phyloP scores from a whole-genome alignment of 108 stramenopile species.

The Bacterosira constricta region DNA sequence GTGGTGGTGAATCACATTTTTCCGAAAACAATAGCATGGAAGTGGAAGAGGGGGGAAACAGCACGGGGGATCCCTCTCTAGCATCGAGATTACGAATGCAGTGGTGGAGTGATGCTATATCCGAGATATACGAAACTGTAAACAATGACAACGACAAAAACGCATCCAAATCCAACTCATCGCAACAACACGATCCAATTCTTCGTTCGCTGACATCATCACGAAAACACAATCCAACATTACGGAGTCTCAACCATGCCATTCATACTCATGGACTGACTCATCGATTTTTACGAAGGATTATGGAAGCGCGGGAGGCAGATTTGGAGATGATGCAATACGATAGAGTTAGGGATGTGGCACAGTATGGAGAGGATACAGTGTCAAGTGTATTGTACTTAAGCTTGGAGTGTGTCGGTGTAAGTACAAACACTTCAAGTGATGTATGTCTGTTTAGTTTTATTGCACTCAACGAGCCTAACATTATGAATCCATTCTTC shows the following conservation, averaged over 20 bases:
- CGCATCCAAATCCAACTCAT: not conserved
- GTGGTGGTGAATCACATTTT: not conserved
- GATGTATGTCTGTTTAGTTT: not conserved
- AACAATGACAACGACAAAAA: not conserved
- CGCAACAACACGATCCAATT: slow-evolving; percentile 9
- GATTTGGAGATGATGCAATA: slow-evolving; percentile 71
- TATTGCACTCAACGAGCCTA: not conserved
- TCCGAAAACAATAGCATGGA: not conserved
- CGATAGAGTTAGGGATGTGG: slow-evolving; percentile 52
- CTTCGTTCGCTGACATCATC: slow-evolving; percentile 34
- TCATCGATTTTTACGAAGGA: slow-evolving; percentile 67
- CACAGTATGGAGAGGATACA: slow-evolving; percentile 76
- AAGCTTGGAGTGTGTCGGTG: slow-evolving; percentile 61
- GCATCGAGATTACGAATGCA: slow-evolving; percentile 71
- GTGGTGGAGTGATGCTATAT: slow-evolving; percentile 81
- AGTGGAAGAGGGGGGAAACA: not conserved
- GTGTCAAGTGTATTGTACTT: slow-evolving; percentile 71
- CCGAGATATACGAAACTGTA: slow-evolving; percentile 49
- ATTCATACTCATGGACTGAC: slow-evolving; percentile 61
- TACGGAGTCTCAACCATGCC: slow-evolving; percentile 59
- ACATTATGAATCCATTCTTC: too few relatives aligned
- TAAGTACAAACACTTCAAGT: slow-evolving; percentile 3
- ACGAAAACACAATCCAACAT: slow-evolving; percentile 68
- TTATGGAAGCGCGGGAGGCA: slow-evolving; percentile 70
- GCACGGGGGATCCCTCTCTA: slow-evolving; percentile 13